A percentile compares a stretch with the other conserved stretches of the same genome.
Conservation (phyloP, 345 rosid genomes). For the Isatis tinctoria region DNA sequence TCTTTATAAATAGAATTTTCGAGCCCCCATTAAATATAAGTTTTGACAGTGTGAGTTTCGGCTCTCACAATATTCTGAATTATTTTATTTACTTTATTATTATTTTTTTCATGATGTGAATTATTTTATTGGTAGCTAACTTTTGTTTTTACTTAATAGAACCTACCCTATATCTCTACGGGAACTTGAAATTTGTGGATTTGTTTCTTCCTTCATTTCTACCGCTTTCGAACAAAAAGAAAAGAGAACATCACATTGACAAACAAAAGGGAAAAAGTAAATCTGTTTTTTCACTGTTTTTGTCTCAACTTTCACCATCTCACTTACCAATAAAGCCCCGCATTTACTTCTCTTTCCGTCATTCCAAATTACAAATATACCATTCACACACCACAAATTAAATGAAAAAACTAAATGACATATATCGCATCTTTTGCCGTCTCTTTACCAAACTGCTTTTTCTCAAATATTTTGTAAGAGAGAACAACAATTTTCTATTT, state of each 20-base stretch:
- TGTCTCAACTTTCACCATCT: slow-evolving; percentile 63
- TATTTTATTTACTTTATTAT: too few species aligned
- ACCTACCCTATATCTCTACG: not conserved
- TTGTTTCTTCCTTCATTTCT: slow-evolving; percentile 1
- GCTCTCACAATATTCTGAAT: too few species aligned
- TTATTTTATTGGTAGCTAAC: not conserved
- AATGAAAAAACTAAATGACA: not conserved
- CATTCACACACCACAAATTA: not conserved
- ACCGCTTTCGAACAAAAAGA: not conserved
- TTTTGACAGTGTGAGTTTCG: too few species aligned
- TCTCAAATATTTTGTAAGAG: not conserved
- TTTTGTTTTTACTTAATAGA: not conserved
- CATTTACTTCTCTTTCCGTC: slow-evolving; percentile 22
- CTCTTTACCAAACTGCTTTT: not conserved
- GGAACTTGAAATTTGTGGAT: slow-evolving; percentile 7
- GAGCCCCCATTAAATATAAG: too few species aligned
- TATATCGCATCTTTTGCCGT: not conserved
- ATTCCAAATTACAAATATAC: slow-evolving; percentile 22
- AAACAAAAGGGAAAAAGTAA: slow-evolving; percentile 12
- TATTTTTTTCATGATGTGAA: too few species aligned
- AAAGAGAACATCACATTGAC: not conserved
- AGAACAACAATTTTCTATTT: not conserved
- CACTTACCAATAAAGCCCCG: slow-evolving; percentile 52
- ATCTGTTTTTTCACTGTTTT: slow-evolving; percentile 44
- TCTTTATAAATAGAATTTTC: too few species aligned